Percentiles rank a stretch among this genome's conserved stretches.
Conservation (phyloP, 192 early-diverging fungal species). For the Backusella tuberculispora region DNA sequence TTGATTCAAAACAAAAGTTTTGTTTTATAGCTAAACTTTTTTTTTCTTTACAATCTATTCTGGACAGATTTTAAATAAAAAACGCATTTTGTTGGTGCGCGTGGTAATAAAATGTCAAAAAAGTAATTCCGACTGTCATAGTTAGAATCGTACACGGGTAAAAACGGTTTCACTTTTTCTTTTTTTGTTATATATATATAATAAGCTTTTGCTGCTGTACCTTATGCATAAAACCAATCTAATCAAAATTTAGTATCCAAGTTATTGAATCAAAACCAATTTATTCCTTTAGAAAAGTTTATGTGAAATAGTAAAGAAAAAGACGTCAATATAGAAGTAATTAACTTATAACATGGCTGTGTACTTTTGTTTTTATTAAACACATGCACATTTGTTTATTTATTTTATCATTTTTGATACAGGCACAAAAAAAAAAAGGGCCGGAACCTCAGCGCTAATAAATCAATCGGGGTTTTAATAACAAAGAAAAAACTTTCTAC, state of each 20-base stretch:
- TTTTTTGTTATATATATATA: neutral
- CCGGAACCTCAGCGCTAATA: neutral
- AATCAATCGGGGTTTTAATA: neutral
- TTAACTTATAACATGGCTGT: neutral
- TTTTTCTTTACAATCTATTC: neutral
- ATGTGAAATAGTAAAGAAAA: neutral
- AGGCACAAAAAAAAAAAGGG: neutral
- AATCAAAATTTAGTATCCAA: neutral
- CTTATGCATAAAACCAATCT: neutral
- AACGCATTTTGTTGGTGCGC: neutral
- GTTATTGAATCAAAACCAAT: neutral
- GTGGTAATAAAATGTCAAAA: neutral
- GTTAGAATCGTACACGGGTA: neutral
- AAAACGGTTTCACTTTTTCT: neutral
- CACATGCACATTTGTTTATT: neutral
- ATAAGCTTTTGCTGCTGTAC: neutral
- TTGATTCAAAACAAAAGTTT: neutral
- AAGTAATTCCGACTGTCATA: too few relatives aligned
- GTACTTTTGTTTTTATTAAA: neutral
- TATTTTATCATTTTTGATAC: neutral
- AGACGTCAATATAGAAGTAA: neutral
- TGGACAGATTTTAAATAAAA: neutral
- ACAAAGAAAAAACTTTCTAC: neutral
- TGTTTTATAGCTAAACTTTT: neutral
- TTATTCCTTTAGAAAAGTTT: neutral